Base-by-base conservation (phyloP, 2,329 filamentous ascomycete species). In the Epichloe hybrida region DNA sequence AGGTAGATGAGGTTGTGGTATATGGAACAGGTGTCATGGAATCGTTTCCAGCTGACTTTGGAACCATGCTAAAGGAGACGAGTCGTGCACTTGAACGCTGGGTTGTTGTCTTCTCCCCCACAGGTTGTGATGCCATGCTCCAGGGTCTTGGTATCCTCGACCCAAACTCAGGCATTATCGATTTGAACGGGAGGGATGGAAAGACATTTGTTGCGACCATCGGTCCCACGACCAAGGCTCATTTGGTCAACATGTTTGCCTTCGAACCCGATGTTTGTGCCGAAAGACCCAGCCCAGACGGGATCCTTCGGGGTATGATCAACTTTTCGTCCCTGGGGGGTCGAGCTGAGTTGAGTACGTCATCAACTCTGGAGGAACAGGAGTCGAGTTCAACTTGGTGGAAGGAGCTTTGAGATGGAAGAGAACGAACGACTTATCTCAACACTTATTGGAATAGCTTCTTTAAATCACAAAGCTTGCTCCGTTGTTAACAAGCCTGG, bases 11-110 rank as follows among this genome's bases (percentile, higher is more conserved):
- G 66, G 63, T 88, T 7, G 81, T 91, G 2, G 83, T 96, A 12
- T 98, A 98, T 63, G 84, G 87, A 53, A 96, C 91, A 0, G 81
- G 80, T 0, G 84, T 91, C 52, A 88, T 89, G 83, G 76, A 79
- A 43, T 83, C 81, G 1, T 97, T 98, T 65, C 76, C 80, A 36
- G 63, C 70, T 1, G 77, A 88, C 57, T 88, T 96, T 55, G 66
- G 64, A 1, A 58, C 59, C 0, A 62, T 72, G 2, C 67, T 89
- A 35, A 58, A 64, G 1, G 64, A 69, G 38, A 79, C 78, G 2
- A 56, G 62, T 5, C 58, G 61, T 34, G 60, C 62, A 2, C 52
- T 60, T 4, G 58, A 58, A 46, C 77, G 84, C 58, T 93, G 88
- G 87, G 74, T 88, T 0, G 83, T 90, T 1, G 83, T 93, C 6